Evolutionary conservation across 192 early-diverging fungal genomes (phyloP), one percentile per base, ranked within the genome.

Genomic region (Coemansia sp.): DNA sequence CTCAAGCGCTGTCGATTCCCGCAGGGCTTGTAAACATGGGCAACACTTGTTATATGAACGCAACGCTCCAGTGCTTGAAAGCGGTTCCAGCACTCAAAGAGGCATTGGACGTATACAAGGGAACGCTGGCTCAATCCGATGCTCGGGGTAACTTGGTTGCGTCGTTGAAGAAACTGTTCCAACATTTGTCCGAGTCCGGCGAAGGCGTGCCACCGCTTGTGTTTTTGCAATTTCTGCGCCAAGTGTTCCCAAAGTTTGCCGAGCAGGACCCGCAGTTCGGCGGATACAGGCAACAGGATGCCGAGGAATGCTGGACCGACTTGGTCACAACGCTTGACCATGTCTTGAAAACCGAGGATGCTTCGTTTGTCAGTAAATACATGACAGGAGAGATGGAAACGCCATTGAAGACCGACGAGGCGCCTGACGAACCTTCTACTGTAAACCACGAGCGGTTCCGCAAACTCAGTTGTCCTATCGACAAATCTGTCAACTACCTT

Each of bases 281-380:
- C 31, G 77, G 84, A 4, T 94, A 80, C 68, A 85, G 89, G 79
- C 97, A 99, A 78, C 97, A 99, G 77, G 97, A 99, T 73, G 97
- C 97, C 2, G 95, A 99, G 72, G 97, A 99, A 70, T 97, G 92
- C 78, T 98, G 94, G 95, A 90, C 88, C 68, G 86, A 95, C 72
- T 70, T 98, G 28, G 71, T 98, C 18, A 85, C 88, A 1, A 84
- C 85, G 1, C 70, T 98, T 39, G 66, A 68, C 40, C 65, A 66
- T 7, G 58, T 58, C 12, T 31, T 71, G 45, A 31, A 39, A 45
- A 49, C 45, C n/a, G 20, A 37, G 8, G 40, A 48, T 23, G 13
- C 58, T 28, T 67, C 66, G 5, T 51, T 75, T 21, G 84, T 97
- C 26, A 87, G 92, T 0, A 87, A 89, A 70, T 95, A 87, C 63